Evolutionary conservation across 768 basidiomycete genomes (phyloP), one percentile per base, ranked within the genome.

Genomic region (Coprinopsis cinerea): DNA sequence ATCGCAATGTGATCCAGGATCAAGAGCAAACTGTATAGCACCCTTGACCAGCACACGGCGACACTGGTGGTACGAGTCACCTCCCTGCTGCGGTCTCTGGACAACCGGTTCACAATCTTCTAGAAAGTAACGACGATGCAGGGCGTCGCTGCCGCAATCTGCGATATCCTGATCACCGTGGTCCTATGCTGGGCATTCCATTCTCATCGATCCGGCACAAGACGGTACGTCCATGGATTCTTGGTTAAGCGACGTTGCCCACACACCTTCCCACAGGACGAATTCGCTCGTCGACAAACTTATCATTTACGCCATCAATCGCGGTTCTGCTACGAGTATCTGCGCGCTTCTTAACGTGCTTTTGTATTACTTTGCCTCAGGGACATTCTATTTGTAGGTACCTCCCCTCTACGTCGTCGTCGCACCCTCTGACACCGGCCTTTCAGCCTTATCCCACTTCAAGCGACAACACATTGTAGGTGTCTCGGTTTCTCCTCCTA

Each of bases 341-440:
- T 51, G 49, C 28, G 49, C 49, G 7, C 4, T 39, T 10, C 44
- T 51, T n/a, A 34, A 44, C 24, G 39, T 42, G 14, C 44, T 51
- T 24, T 32, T 51, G 49, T 51, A 26, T 32, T 45, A 14, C 17
- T 45, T 28, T 17, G 32, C 36, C 13, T 34, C 26, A 13, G 49
- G 49, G 7, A 51, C 49, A 15, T 37, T 44, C 20, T 51, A 44
- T 27, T 51, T 51, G 49, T 51, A 34, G 14, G 49, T 36, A 10
- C 20, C 11, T 25, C 18, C 25, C 36, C 28, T 11, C 11, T 14
- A 28, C 17, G 13, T 11, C 6, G 15, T 28, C 28, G 17, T 22
- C 13, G n/a, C 23, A 28, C 11, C 14, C n/a, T 23, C 35, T 10
- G 34, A 26, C 2, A 35, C 39, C 18, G 9, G 36, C 39, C 22